Conservation (phyloP, 805 yeast genomes). For the Kurtzmaniella cleridarum region DNA sequence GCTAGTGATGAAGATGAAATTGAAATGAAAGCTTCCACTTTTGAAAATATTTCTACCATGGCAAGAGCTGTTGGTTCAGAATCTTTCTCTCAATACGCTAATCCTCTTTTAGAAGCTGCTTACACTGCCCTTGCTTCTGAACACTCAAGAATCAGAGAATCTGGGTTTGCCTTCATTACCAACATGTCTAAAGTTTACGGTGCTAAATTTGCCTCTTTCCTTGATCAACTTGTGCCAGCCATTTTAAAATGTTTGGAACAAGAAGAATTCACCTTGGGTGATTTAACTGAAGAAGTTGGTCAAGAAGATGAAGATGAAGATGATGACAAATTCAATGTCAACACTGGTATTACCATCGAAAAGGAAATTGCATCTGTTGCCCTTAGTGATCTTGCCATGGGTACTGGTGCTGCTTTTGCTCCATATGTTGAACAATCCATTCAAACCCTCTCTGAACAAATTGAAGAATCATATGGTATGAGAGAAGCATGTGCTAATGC, state of each 20-base stretch:
- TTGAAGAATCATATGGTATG: constrained; percentile 84
- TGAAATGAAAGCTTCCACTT: constrained; percentile 85
- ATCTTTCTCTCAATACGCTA: constrained; percentile 78
- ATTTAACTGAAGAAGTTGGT: constrained; percentile 43
- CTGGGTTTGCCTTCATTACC: constrained; percentile 89
- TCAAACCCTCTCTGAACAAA: constrained; percentile 60
- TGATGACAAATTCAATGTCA: constrained; percentile 73
- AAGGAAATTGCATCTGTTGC: constrained; percentile 95
- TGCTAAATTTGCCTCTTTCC: constrained; percentile 79
- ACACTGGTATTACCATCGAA: constrained; percentile 92
- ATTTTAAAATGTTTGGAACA: constrained; percentile 79
- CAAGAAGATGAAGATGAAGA: constrained; percentile 56
- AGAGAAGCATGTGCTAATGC: constrained; percentile 80
- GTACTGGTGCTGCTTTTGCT: constrained; percentile 76
- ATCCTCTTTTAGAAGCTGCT: constrained; percentile 84
- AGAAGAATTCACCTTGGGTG: constrained; percentile 68
- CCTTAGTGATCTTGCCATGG: constrained; percentile 79
- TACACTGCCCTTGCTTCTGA: constrained; percentile 71
- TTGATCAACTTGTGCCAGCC: constrained; percentile 77
- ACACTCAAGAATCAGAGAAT: constrained; percentile 83
- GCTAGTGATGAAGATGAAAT: constrained; percentile 74
- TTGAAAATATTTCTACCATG: constrained; percentile 91
- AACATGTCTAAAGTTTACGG: constrained; percentile 95
- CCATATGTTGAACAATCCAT: constrained; percentile 70
- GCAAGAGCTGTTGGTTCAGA: constrained; percentile 96